These are phyloP conservation scores for Sphagnum tenellum DNA, from an alignment of 225 moss, liverwort and hornwort species.

Conservation along the genomic window DNA sequence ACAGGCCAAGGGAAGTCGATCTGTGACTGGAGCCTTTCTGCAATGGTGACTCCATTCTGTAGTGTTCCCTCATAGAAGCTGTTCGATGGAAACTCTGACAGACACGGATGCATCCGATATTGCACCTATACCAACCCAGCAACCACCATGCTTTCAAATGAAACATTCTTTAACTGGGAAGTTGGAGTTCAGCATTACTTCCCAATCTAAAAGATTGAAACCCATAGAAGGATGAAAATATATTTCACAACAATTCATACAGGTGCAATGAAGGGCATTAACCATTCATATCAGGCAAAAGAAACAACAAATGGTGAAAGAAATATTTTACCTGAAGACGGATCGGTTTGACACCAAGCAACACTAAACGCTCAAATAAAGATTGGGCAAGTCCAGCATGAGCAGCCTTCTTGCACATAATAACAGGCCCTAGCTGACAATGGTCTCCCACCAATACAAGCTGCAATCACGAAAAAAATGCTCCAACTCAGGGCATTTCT, in stretches of 20 bases:
- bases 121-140: conserved; percentile 39
- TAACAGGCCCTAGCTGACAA: conserved; percentile 54
- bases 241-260: too few relatives aligned
- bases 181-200: too few relatives aligned
- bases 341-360: conserved; percentile 55
- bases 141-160: background rate
- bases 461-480: conserved; percentile 8
- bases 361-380: conserved; percentile 50
- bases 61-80: conserved; percentile 57
- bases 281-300: too few relatives aligned
- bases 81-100: conserved; percentile 61
- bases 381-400: conserved; percentile 61
- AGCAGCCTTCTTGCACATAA: conserved; percentile 66
- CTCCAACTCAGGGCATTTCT: background rate
- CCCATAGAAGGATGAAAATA: background rate
- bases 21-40: conserved; percentile 32
- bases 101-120: conserved; percentile 64
- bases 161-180: background rate
- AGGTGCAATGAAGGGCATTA: too few relatives aligned
- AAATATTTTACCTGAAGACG: conserved; percentile 35
- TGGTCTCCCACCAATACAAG: conserved; percentile 58
- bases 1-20: conserved; percentile 69
- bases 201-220: background rate
- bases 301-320: too few relatives aligned
- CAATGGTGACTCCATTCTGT: conserved; percentile 56